Conservation (phyloP, 23 red algal species). For the Gracilariopsis chorda region DNA sequence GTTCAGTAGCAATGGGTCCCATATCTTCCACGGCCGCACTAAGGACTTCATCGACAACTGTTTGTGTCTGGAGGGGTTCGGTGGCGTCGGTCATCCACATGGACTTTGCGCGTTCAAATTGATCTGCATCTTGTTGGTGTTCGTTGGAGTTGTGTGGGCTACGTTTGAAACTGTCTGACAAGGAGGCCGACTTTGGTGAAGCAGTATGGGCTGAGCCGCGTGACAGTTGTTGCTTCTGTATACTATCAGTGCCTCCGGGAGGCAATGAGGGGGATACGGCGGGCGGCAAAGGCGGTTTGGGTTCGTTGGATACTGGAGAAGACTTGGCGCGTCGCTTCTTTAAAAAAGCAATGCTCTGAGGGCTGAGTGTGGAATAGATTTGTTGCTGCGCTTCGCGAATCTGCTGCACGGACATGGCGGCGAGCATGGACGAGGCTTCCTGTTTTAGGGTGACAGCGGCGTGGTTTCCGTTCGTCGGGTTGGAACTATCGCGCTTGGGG, state of each 20-base stretch:
- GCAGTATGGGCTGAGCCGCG: no score
- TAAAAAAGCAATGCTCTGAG: constrained; percentile 31
- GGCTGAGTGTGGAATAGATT: not conserved
- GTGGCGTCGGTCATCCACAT: constrained; percentile 58
- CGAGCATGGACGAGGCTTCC: constrained; percentile 6
- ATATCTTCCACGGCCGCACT: constrained; percentile 25
- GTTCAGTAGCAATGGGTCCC: constrained; percentile 15
- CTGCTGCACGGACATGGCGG: constrained; percentile 10
- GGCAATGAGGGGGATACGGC: no score
- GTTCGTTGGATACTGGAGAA: no score
- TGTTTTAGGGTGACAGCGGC: not conserved
- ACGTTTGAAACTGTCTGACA: no score
- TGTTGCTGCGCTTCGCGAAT: constrained; percentile 10
- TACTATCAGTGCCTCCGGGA: not conserved
- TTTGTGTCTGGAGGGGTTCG: not conserved
- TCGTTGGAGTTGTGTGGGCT: no score
- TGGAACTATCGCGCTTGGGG: not conserved
- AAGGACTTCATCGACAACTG: constrained; percentile 18
- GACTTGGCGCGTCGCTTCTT: no score
- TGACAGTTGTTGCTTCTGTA: not conserved
- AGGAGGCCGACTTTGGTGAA: no score
- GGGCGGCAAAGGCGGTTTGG: no score
- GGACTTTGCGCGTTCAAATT: constrained; percentile 17
- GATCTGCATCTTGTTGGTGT: not conserved
- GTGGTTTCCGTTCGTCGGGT: not conserved